Evolutionary conservation across 2,329 filamentous ascomycete genomes (phyloP), one percentile per base, ranked within the genome.

Genomic region (Aspergillus sp.): DNA sequence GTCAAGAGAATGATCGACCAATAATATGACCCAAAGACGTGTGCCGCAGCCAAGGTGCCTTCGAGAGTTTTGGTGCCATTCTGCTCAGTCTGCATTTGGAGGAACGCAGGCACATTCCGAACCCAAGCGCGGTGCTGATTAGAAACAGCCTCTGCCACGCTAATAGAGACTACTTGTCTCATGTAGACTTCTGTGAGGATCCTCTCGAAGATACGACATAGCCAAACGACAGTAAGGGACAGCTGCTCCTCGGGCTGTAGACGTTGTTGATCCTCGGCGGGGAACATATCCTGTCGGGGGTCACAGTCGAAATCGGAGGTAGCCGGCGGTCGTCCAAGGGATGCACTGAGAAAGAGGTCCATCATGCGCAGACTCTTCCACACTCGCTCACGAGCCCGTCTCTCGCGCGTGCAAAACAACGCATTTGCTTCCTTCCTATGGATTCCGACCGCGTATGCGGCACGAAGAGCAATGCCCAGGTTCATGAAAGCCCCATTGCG

Each of bases 1-100:
- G 79, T 79, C 3, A 81, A 63, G 3, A 81, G 66, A 62, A 81
- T 80, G 41, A 81, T 80, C 1, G 76, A 78, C 67, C 79, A 81
- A 59, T 80, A 80, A 52, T 81, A 81, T 3, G 78, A 73, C 30
- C 75, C 75, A 13, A 80, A 70, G 1, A 77, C 71, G 40, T 79
- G 78, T n/a, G 76, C 77, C 4, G 77, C 74, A 2, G 76, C 76
- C 7, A 79, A 60, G 7, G 69, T 69, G 26, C 62, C 67, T 35
- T 71, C 61, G 44, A 70, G 62, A 9, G 63, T 59, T 17, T 71
- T 63, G 54, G 70, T 50, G 63, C 76, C 76, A 59, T 78, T 40
- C 50, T 65, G 63, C 66, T 78, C 59, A 62, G 70, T 64, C 69
- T 79, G 78, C 30, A 76, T 69, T 43, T 78, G 76, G 3, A 79